These are phyloP conservation scores for Sporothrix brasiliensis DNA, from an alignment of 2,329 filamentous ascomycete genomes.

Conservation along the genomic window DNA sequence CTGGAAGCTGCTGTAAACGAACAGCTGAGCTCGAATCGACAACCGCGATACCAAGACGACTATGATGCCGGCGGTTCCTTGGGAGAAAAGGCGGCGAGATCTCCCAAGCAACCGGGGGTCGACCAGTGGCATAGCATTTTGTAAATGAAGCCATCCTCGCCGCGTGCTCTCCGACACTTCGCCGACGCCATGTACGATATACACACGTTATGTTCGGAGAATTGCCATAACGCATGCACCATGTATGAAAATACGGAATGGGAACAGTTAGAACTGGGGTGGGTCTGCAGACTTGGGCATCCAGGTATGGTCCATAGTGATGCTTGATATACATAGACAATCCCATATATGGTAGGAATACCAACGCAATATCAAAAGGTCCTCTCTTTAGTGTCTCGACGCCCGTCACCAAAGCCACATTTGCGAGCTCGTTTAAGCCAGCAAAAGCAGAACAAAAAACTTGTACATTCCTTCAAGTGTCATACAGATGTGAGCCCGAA, in stretches of 20 bases:
- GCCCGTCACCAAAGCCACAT: too few species aligned
- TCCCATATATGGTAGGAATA: neutral
- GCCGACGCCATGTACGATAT: conserved; percentile 22
- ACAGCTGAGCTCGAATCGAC: neutral
- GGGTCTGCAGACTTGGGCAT: neutral
- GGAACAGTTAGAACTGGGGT: neutral
- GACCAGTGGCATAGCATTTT: neutral
- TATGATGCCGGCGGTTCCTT: neutral
- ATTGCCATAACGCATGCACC: neutral
- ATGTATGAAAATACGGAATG: neutral
- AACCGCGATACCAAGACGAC: neutral
- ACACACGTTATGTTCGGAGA: neutral
- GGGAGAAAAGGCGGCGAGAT: neutral
- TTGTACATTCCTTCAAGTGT: conserved; percentile 16
- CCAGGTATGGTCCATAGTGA: neutral
- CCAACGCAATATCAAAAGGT: neutral
- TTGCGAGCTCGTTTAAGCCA: too few species aligned
- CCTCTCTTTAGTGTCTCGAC: neutral
- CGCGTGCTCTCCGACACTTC: neutral
- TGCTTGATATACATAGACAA: neutral
- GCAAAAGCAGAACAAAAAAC: neutral
- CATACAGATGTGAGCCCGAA: conserved; percentile 13
- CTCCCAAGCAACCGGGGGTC: neutral
- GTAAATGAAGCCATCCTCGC: neutral
- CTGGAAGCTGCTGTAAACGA: conserved; percentile 43